Evolutionary conservation across 1,284 basidiomycete species (phyloP), one percentile per base, ranked within the genome.

Genomic region (Neotropicomus parvogracilis): DNA sequence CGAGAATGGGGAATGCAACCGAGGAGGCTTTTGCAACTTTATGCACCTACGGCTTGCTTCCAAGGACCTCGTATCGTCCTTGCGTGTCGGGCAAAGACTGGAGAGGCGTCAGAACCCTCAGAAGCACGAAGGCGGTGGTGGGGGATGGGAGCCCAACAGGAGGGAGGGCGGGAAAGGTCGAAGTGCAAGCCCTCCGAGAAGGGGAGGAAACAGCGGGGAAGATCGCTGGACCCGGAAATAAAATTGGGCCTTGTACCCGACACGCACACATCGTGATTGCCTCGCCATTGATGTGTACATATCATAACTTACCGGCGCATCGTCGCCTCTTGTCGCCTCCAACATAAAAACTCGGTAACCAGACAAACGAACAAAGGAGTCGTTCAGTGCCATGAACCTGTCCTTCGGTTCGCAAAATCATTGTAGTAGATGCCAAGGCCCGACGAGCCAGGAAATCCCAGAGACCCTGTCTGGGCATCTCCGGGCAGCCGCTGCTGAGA

Each of bases 21-120:
- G 93, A 44, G 93, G 93, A 44, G 94, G 94, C 2, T 95, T 97
- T 72, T 99, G 95, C 74, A 99, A 99, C 71, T 99, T 99, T 66
- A 97, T 98, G 94, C 95, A 99, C 72, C 74, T 98, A 21, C 83
- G 91, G 21, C 79, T 93, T 32, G 90, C 92, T 21, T 88, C 89
- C 32, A 84, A 86, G 61, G 81, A 88, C 6, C 79, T 95, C 8
- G 85, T 93, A 2, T 80, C 79, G 35, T 83, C 86, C 14, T 72
- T 97, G 44, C 81, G 85, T 26, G 82, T 83, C 41, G 90, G 91
- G 26, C 94, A 97, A 66, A 75, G 89, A 39, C 58, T 95, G 19
- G 92, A 95, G 57, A 75, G 93, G 45, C 80, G 85, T 51, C 59
- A 87, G 28, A 78, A 91, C 60, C 88, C 88, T 11, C 59, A 71